phyloP scores from a whole-genome alignment of 2,329 filamentous ascomycete genomes.

The Thyridium curvatum region DNA sequence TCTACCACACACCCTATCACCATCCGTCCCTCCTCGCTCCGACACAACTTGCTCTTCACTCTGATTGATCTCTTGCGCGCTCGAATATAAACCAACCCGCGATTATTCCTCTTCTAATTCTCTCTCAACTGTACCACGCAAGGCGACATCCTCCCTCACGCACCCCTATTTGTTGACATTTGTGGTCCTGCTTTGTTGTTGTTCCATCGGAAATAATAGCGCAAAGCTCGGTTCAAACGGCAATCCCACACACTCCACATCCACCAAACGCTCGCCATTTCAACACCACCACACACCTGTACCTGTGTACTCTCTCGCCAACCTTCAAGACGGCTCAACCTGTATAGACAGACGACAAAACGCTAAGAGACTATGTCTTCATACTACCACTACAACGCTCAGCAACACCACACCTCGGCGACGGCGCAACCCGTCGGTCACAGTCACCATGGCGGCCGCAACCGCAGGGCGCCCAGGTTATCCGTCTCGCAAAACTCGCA shows the following conservation, averaged over 20 bases:
- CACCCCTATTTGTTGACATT: no score
- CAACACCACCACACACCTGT: no score
- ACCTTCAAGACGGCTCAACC: slow-evolving; percentile 5
- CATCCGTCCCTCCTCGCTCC: not conserved
- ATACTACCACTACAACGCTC: slow-evolving; percentile 57
- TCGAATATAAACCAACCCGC: no score
- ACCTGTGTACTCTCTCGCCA: not conserved
- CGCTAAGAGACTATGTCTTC: slow-evolving; percentile 43
- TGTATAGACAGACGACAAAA: slow-evolving; percentile 5
- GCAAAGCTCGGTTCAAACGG: not conserved
- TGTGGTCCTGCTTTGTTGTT: not conserved
- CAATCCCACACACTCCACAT: not conserved
- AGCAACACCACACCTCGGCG: slow-evolving; percentile 49
- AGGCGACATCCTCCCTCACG: no score
- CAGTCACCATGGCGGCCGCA: slow-evolving; percentile 78
- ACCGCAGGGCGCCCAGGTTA: slow-evolving; percentile 75
- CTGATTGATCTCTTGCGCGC: no score
- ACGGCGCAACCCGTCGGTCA: slow-evolving; percentile 54
- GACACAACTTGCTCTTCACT: not conserved
- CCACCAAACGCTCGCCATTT: not conserved
- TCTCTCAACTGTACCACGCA: no score
- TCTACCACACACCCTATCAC: slow-evolving; percentile 13
- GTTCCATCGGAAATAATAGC: not conserved
- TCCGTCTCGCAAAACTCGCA: slow-evolving; percentile 76
- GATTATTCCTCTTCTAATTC: no score